phyloP scores from a whole-genome alignment of 1,284 basidiomycete species.

The Puccinia novopanici region DNA sequence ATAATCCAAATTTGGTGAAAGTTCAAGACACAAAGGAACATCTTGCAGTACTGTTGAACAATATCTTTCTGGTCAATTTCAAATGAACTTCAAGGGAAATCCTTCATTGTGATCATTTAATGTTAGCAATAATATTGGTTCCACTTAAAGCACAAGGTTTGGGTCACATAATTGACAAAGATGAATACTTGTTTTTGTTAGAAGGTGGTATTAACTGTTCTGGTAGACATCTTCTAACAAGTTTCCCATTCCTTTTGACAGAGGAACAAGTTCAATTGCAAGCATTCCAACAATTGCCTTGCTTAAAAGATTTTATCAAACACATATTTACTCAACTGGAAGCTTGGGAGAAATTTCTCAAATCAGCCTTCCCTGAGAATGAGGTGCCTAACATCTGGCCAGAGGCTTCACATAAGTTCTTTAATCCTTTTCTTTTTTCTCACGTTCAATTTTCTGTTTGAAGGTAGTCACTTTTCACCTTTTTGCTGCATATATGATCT shows the following conservation, averaged over 20 bases:
- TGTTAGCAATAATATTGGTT: conserved; percentile 84
- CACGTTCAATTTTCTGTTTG: not conserved
- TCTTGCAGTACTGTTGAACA: too few species aligned
- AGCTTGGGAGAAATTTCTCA: too few species aligned
- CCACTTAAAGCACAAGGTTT: conserved; percentile 81
- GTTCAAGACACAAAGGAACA: too few species aligned
- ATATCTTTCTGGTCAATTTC: conserved; percentile 88
- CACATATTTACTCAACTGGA: conserved; percentile 70
- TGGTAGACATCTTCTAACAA: conserved; percentile 14
- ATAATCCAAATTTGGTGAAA: too few species aligned
- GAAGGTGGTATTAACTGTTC: too few species aligned
- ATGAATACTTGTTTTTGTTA: too few species aligned
- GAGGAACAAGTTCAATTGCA: conserved; percentile 69
- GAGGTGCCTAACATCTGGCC: conserved; percentile 72
- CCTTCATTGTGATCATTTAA: conserved; percentile 85
- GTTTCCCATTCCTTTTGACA: conserved; percentile 53
- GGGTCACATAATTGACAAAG: conserved; percentile 69
- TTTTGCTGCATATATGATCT: not conserved
- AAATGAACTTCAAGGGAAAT: conserved; percentile 86
- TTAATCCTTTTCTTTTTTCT: too few species aligned
- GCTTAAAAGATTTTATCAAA: conserved; percentile 75
- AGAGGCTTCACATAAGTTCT: conserved; percentile 55
- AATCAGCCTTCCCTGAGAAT: too few species aligned
- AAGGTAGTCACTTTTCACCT: not conserved
- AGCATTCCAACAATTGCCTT: conserved; percentile 59